Percentiles rank a stretch among this genome's conserved stretches.
These are phyloP conservation scores for Diospyros kaki DNA, from an alignment of 148 eudicot genomes.

Conservation along the genomic window DNA sequence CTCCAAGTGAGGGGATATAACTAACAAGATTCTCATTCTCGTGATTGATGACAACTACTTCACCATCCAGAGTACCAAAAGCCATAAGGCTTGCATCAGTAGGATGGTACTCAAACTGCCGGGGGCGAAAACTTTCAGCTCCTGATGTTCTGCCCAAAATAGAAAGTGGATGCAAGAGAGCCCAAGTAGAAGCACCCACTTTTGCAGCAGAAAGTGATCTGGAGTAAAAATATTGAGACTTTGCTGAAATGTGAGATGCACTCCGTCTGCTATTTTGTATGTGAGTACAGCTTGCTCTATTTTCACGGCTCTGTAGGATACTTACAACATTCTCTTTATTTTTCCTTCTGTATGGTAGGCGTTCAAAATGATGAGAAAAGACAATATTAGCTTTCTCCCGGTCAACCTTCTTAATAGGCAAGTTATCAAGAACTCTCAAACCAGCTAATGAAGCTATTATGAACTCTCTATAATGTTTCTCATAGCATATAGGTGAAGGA, in stretches of 20 bases:
- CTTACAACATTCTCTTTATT: conserved; percentile 45
- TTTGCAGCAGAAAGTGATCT: conserved; percentile 81
- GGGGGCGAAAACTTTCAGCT: conserved; percentile 62
- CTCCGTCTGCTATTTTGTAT: conserved; percentile 17
- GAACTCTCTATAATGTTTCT: conserved; percentile 77
- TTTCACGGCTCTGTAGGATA: conserved; percentile 67
- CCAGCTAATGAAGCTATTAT: conserved; percentile 66
- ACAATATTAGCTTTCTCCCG: conserved; percentile 42
- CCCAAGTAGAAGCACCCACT: conserved; percentile 78
- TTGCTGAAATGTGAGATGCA: conserved; percentile 25
- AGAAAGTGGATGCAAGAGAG: conserved; percentile 57
- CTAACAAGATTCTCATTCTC: conserved; percentile 60
- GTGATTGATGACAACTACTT: conserved; percentile 83
- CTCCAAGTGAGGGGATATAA: conserved; percentile 71
- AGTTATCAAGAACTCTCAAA: conserved; percentile 62
- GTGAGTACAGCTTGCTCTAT: conserved; percentile 27
- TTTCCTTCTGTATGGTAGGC: conserved; percentile 68
- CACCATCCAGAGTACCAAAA: conserved; percentile 92
- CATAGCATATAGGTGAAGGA: conserved; percentile 83
- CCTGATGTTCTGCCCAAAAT: conserved; percentile 26
- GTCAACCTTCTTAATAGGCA: conserved; percentile 50
- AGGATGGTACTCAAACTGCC: conserved; percentile 97
- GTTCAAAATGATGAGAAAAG: conserved; percentile 60
- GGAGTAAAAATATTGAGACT: conserved; percentile 47
- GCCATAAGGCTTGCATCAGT: conserved; percentile 82